Evolutionary conservation across 2,329 filamentous ascomycete species (phyloP).

Genomic region (Cordyceps tenuipes): DNA sequence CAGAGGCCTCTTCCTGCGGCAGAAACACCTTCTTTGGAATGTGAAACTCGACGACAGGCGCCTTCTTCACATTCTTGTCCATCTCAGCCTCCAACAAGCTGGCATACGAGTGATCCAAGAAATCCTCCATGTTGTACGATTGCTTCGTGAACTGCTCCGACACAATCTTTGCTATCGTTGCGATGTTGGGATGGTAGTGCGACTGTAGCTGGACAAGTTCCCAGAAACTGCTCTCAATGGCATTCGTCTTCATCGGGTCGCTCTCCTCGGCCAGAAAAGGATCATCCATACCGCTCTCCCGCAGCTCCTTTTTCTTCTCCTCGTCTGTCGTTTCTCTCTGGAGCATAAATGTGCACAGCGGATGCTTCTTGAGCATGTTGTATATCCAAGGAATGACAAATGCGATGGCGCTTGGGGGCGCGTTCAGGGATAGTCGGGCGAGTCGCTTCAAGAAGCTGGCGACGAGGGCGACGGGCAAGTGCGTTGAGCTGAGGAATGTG

Average conservation of each 20-base stretch:
- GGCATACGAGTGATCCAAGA: slow-evolving; percentile 86
- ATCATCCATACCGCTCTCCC: slow-evolving; percentile 56
- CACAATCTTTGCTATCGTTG: slow-evolving; percentile 86
- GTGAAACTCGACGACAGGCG: slow-evolving; percentile 84
- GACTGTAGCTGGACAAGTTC: slow-evolving; percentile 84
- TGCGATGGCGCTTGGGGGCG: slow-evolving; percentile 83
- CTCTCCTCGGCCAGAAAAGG: slow-evolving; percentile 67
- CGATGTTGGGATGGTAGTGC: slow-evolving; percentile 96
- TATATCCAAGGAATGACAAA: slow-evolving; percentile 89
- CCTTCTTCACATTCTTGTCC: slow-evolving; percentile 72
- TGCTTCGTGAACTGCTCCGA: slow-evolving; percentile 97
- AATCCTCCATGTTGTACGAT: slow-evolving; percentile 92
- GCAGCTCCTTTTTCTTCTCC: slow-evolving; percentile 49
- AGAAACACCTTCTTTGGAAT: slow-evolving; percentile 80
- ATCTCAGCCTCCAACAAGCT: slow-evolving; percentile 80
- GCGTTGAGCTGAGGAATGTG: slow-evolving; percentile 81
- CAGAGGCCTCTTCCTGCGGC: slow-evolving; percentile 39
- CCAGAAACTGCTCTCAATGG: slow-evolving; percentile 92
- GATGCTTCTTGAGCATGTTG: slow-evolving; percentile 85
- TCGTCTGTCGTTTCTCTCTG: slow-evolving; percentile 62
- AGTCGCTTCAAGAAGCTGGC: slow-evolving; percentile 97
- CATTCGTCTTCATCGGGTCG: slow-evolving; percentile 77
- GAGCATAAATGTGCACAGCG: slow-evolving; percentile 90
- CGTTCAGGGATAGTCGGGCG: slow-evolving; percentile 72
- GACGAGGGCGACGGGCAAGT: slow-evolving; percentile 82